Percentiles rank a stretch among this genome's conserved stretches.
Evolutionary conservation across 2,329 filamentous ascomycete species (phyloP).

Genomic region (Fusarium nurragi): DNA sequence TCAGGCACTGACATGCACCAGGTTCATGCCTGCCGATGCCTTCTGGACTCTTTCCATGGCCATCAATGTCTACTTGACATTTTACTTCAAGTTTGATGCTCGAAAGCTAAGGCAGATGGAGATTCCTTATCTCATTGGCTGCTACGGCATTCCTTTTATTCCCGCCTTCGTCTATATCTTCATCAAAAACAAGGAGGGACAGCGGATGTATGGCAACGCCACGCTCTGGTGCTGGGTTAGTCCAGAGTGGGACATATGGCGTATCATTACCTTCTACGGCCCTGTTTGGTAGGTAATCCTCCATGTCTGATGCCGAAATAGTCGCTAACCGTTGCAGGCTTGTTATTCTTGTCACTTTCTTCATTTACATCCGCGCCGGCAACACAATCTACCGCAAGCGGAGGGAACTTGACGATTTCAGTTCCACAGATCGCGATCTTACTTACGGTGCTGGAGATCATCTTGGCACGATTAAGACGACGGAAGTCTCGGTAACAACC

Average conservation of each 20-base stretch:
- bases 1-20: conserved; percentile 49
- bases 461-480: conserved; percentile 63
- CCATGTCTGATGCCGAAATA: too few species aligned
- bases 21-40: conserved; percentile 81
- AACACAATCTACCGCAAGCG: conserved; percentile 74
- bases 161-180: conserved; percentile 75
- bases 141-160: conserved; percentile 78
- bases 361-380: conserved; percentile 74
- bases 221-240: conserved; percentile 85
- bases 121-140: conserved; percentile 72
- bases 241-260: conserved; percentile 72
- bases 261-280: conserved; percentile 79
- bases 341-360: conserved; percentile 67
- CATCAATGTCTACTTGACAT: conserved; percentile 82
- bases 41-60: conserved; percentile 86
- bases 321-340: conserved; percentile 57
- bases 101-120: conserved; percentile 72
- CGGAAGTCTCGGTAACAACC: conserved; percentile 70
- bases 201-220: conserved; percentile 76
- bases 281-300: conserved; percentile 68
- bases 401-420: conserved; percentile 66
- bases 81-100: conserved; percentile 77
- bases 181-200: conserved; percentile 61
- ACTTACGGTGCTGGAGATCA: conserved; percentile 54
- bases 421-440: conserved; percentile 57